These are phyloP conservation scores for Trametes elegans DNA, from an alignment of 768 basidiomycete species.

Conservation along the genomic window DNA sequence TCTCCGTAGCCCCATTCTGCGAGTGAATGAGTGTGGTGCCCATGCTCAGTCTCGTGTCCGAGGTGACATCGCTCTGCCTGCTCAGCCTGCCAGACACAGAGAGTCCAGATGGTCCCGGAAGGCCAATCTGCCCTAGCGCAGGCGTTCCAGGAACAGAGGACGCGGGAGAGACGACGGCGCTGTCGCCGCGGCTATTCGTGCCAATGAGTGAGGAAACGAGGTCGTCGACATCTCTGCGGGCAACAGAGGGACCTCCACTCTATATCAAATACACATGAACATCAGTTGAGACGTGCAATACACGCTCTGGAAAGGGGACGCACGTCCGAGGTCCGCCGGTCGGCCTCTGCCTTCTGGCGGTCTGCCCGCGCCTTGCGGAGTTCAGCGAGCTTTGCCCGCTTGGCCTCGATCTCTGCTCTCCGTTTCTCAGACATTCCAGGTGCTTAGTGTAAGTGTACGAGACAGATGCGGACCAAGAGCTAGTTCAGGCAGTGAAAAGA, in stretches of 20 bases:
- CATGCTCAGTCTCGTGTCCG: conserved; percentile 40
- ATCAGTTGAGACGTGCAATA: not conserved
- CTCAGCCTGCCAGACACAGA: conserved; percentile 62
- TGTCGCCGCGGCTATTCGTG: conserved; percentile 46
- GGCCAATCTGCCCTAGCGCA: conserved; percentile 37
- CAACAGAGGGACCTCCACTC: conserved; percentile 39
- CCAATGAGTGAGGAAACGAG: conserved; percentile 62
- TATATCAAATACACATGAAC: conserved; percentile 10
- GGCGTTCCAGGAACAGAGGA: conserved; percentile 76
- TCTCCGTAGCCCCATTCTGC: conserved; percentile 58
- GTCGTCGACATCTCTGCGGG: conserved; percentile 65
- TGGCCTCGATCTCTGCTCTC: conserved; percentile 87
- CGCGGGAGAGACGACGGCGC: conserved; percentile 64
- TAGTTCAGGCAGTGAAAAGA: not conserved
- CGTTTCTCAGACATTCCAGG: conserved; percentile 56
- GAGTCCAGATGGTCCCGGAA: conserved; percentile 36
- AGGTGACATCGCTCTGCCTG: conserved; percentile 65
- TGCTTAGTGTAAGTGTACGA: not conserved
- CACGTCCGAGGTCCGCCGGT: conserved; percentile 29
- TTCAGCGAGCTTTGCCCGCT: conserved; percentile 83
- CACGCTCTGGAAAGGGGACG: not conserved
- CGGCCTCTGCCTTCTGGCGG: conserved; percentile 54
- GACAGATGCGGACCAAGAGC: not conserved
- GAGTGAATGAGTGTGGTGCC: conserved; percentile 45
- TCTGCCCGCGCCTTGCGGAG: conserved; percentile 76